A percentile compares a stretch with the other conserved stretches of the same genome.
Conservation (phyloP, 2,329 filamentous ascomycete genomes). For the Calonectria honghensis region DNA sequence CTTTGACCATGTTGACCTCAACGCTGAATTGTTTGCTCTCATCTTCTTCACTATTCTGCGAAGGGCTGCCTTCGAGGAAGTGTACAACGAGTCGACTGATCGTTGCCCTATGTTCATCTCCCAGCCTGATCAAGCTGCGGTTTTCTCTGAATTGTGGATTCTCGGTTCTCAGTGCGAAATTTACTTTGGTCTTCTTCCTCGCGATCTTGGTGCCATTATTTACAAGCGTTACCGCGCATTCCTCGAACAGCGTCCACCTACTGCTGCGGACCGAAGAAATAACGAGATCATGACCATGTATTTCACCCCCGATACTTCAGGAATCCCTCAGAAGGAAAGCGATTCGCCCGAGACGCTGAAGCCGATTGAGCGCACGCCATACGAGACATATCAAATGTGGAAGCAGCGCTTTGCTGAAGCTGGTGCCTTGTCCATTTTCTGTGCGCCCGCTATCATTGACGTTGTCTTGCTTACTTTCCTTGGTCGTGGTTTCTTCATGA, state of each 20-base stretch:
- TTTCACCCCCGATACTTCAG: slow-evolving; percentile 38
- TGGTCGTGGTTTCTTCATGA: slow-evolving; percentile 48
- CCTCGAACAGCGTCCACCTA: slow-evolving; percentile 35
- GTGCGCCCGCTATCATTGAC: slow-evolving; percentile 44
- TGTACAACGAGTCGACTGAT: slow-evolving; percentile 47
- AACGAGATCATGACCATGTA: slow-evolving; percentile 52
- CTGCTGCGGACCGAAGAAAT: slow-evolving; percentile 40
- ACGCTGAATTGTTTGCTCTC: slow-evolving; percentile 44
- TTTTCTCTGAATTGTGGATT: slow-evolving; percentile 50
- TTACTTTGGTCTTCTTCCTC: slow-evolving; percentile 46
- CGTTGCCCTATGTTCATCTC: slow-evolving; percentile 47
- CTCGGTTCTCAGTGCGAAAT: slow-evolving; percentile 48
- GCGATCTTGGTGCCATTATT: slow-evolving; percentile 43
- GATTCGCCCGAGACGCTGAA: neutral
- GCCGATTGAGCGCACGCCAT: slow-evolving; percentile 31
- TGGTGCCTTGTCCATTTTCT: slow-evolving; percentile 48
- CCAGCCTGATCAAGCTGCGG: slow-evolving; percentile 46
- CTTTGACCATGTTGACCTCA: slow-evolving; percentile 41
- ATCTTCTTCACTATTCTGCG: slow-evolving; percentile 44
- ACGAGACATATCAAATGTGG: slow-evolving; percentile 43
- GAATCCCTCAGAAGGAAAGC: neutral
- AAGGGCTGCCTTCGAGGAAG: slow-evolving; percentile 45
- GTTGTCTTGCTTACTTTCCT: slow-evolving; percentile 45
- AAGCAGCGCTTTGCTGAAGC: slow-evolving; percentile 44
- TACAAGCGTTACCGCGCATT: slow-evolving; percentile 41